phyloP scores from a whole-genome alignment of 306 rosid genomes.

The Styphnolobium japonicum region DNA sequence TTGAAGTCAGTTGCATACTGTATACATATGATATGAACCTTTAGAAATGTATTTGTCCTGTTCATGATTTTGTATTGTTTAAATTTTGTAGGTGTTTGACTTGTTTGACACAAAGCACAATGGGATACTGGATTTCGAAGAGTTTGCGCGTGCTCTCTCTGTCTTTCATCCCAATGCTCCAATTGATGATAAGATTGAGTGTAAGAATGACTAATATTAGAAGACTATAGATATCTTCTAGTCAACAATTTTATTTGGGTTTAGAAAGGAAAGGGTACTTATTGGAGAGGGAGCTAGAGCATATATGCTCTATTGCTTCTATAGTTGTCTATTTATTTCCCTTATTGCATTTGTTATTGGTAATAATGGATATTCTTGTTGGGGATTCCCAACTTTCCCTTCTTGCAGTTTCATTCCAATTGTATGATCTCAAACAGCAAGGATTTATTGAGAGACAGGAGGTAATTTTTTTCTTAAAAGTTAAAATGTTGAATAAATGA shows the following conservation, averaged over 20 bases:
- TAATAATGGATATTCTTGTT: conserved; percentile 21
- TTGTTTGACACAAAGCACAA: conserved; percentile 84
- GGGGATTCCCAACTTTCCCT: conserved; percentile 39
- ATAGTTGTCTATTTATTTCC: conserved; percentile 9
- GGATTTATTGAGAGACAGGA: conserved; percentile 89
- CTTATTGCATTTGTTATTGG: conserved; percentile 8
- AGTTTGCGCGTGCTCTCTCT: conserved; percentile 89
- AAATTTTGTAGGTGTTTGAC: conserved; percentile 69
- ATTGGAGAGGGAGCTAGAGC: conserved; percentile 21
- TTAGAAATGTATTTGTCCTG: conserved; percentile 1
- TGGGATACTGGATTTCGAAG: conserved; percentile 85
- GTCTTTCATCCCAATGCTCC: conserved; percentile 93
- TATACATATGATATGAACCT: neutral
- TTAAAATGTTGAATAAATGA: conserved; percentile 10
- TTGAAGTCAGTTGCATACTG: neutral
- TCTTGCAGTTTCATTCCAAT: conserved; percentile 85
- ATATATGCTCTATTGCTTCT: conserved; percentile 10
- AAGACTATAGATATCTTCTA: conserved; percentile 16
- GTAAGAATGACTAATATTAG: conserved; percentile 45
- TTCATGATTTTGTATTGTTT: conserved; percentile 15
- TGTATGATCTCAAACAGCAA: conserved; percentile 88
- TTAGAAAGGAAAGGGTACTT: conserved; percentile 19
- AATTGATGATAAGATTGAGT: conserved; percentile 75
- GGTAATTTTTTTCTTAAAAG: conserved; percentile 50
- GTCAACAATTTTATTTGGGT: conserved; percentile 1